phyloP scores from a whole-genome alignment of 768 basidiomycete genomes.

The Tylopilus subfusipes region DNA sequence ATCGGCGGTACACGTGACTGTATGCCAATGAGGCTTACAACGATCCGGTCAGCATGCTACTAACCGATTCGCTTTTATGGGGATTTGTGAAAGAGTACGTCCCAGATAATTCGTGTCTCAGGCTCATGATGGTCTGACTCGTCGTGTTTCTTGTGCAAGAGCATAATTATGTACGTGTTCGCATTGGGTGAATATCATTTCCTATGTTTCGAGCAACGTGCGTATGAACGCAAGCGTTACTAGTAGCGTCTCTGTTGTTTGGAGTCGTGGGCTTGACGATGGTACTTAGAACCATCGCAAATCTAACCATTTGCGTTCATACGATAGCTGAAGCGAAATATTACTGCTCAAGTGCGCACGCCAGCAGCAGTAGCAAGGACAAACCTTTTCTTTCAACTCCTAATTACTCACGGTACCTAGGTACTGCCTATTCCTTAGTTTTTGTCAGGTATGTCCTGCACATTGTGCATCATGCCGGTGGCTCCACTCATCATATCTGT shows the following conservation, averaged over 20 bases:
- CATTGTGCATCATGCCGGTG: no score
- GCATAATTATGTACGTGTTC: conserved; percentile 14
- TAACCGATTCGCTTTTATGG: conserved; percentile 9
- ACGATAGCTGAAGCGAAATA: neutral
- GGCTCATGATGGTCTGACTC: neutral
- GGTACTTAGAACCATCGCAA: conserved; percentile 9
- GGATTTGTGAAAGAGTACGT: conserved; percentile 20
- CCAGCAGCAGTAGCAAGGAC: conserved; percentile 3
- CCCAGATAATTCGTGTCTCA: neutral
- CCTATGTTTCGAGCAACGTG: neutral
- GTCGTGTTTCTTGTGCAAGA: neutral
- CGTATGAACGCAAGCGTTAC: neutral
- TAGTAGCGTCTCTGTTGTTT: conserved; percentile 4
- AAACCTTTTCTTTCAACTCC: no score
- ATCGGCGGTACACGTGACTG: conserved; percentile 1
- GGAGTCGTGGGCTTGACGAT: conserved; percentile 5
- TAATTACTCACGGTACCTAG: no score
- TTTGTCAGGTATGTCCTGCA: no score
- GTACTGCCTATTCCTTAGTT: no score
- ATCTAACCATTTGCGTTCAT: neutral
- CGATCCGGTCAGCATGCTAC: conserved; percentile 5
- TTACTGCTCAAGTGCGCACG: neutral
- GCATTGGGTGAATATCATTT: neutral
- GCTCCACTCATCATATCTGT: conserved; percentile 24
- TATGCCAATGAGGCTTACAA: no score